A percentile compares a stretch with the other conserved stretches of the same genome.
These are phyloP conservation scores for Litsea cubeba DNA, from an alignment of 164 flowering plant genomes.

Conservation along the genomic window DNA sequence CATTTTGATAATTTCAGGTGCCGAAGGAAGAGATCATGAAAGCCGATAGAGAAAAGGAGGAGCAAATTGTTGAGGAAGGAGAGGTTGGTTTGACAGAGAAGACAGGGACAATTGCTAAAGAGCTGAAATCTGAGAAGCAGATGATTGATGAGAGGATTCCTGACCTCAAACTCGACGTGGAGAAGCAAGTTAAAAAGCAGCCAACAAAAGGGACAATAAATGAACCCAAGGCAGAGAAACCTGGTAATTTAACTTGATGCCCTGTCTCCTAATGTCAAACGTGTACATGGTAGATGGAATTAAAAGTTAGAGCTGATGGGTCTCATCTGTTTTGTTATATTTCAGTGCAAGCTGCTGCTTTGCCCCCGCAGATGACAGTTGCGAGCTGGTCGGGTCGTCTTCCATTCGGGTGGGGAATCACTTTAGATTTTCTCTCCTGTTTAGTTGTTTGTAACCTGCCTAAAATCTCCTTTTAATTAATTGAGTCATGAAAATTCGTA, in stretches of 20 bases:
- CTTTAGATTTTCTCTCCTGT: conserved; percentile 1
- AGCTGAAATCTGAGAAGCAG: conserved; percentile 33
- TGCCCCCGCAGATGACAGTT: conserved; percentile 59
- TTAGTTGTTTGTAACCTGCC: conserved; percentile 4
- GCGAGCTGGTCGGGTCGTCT: conserved; percentile 85
- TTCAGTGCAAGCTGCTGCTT: conserved; percentile 51
- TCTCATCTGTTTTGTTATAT: neutral
- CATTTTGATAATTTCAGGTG: conserved; percentile 10
- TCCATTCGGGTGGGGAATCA: conserved; percentile 64
- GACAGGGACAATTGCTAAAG: conserved; percentile 21
- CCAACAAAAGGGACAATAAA: conserved; percentile 19
- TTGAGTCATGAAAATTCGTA: too few species aligned
- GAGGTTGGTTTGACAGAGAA: conserved; percentile 26
- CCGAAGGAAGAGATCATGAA: conserved; percentile 30
- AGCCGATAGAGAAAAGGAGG: conserved; percentile 29
- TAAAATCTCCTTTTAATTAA: too few species aligned
- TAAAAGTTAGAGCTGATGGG: neutral
- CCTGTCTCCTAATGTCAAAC: neutral
- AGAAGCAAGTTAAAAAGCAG: conserved; percentile 28
- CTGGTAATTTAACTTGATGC: conserved; percentile 36
- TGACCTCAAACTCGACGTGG: conserved; percentile 59
- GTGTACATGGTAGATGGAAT: neutral
- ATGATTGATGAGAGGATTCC: conserved; percentile 34
- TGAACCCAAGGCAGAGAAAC: conserved; percentile 42
- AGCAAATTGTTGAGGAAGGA: conserved; percentile 19